These are phyloP conservation scores for Auricularia heimuer DNA, from an alignment of 768 basidiomycete species.

Conservation along the genomic window DNA sequence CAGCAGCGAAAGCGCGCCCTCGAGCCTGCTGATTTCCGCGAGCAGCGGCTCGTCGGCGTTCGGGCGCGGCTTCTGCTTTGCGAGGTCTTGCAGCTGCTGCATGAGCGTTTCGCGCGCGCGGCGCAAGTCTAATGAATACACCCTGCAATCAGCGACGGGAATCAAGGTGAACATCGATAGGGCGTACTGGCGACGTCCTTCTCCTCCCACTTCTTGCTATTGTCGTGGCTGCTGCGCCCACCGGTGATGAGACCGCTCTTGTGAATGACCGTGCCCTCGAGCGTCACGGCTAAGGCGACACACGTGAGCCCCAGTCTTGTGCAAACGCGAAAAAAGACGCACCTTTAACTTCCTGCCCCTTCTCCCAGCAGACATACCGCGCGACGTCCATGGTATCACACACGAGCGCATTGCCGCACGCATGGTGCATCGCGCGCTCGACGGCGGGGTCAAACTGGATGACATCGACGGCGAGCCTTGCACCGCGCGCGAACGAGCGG, in stretches of 20 bases:
- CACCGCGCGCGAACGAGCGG: conserved; percentile 82
- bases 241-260: conserved; percentile 97
- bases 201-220: conserved; percentile 88
- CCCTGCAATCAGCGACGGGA: conserved; percentile 1
- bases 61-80: conserved; percentile 70
- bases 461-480: conserved; percentile 76
- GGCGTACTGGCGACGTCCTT: conserved; percentile 75
- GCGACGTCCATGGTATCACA: conserved; percentile 96
- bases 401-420: conserved; percentile 88
- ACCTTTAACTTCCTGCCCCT: conserved; percentile 96
- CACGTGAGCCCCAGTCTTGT: neutral
- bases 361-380: conserved; percentile 82
- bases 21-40: conserved; percentile 66
- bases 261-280: conserved; percentile 95
- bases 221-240: conserved; percentile 68
- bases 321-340: conserved; percentile 12
- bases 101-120: conserved; percentile 63
- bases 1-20: conserved; percentile 63
- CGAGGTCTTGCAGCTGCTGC: conserved; percentile 71
- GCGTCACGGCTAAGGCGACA: conserved; percentile 64
- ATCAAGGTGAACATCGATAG: neutral
- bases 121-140: conserved; percentile 29
- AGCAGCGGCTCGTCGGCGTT: conserved; percentile 76
- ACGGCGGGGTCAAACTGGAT: conserved; percentile 75
- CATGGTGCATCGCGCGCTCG: conserved; percentile 92